Percentiles rank a stretch among this genome's conserved stretches.
Evolutionary conservation across 2,329 filamentous ascomycete species (phyloP).

Genomic region (Nannizzia gypsea): DNA sequence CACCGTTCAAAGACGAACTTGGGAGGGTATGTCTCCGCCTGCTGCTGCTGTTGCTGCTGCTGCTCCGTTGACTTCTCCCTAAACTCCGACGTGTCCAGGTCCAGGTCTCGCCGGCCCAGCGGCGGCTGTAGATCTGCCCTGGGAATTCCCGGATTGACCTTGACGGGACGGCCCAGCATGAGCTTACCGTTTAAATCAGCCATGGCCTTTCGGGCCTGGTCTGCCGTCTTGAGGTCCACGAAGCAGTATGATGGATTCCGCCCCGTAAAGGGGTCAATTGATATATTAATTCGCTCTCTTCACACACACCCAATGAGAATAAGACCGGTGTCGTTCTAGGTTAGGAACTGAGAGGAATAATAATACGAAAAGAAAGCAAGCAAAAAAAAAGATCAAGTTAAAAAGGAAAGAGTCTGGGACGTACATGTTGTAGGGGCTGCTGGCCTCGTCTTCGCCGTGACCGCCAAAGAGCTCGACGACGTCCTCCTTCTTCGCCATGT

Average conservation of each 20-base stretch:
- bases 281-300: slow-evolving; percentile 53
- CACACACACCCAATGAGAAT: neutral
- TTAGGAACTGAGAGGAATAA: neutral
- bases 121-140: slow-evolving; percentile 31
- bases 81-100: neutral
- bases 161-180: slow-evolving; percentile 49
- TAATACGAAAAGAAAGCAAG: neutral
- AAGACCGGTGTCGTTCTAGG: slow-evolving; percentile 2
- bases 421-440: slow-evolving; percentile 26
- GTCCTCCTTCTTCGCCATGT: slow-evolving; percentile 42
- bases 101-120: slow-evolving; percentile 10
- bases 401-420: neutral
- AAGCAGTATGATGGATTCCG: slow-evolving; percentile 67
- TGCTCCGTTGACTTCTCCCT: neutral
- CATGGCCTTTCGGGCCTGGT: slow-evolving; percentile 48
- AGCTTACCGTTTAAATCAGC: slow-evolving; percentile 42
- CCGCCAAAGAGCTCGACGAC: slow-evolving; percentile 37
- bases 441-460: slow-evolving; percentile 13
- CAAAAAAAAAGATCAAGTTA: neutral
- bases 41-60: no score
- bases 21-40: neutral
- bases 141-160: slow-evolving; percentile 54
- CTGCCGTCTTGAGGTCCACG: slow-evolving; percentile 50
- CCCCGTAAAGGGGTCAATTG: slow-evolving; percentile 54
- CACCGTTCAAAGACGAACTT: slow-evolving; percentile 31